Evolutionary conservation across 78 protist genomes (phyloP), one percentile per base, ranked within the genome.

Genomic region (Anaeramoeba flamelloides): DNA sequence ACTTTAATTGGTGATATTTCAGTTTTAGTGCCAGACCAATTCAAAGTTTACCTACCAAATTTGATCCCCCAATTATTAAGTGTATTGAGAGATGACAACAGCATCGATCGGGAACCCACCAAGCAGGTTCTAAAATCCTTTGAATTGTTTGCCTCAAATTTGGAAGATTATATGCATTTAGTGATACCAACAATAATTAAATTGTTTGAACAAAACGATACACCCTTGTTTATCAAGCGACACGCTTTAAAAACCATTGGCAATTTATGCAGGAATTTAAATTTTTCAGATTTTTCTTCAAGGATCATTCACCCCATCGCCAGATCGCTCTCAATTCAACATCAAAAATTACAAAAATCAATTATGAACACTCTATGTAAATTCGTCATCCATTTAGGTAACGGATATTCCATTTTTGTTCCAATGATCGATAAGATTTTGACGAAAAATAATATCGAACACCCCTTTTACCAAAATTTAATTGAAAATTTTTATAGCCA

Each of bases 141-240:
- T 22, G 87, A 86, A 37, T 81, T 64, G 26, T 89, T 94, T 75
- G 97, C 93, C 40, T 36, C 88, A 38, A 85, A 86, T 39, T 81
- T 95, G 26, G 96, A 91, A 38, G 97, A 90, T 65, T 90, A 86
- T 77, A 37, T 90, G 8, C 92, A 92, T 87, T 77, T 91, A 39
- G 92, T 93, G 32, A 84, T 95, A 3, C 96, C 96, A n/a, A 87
- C 93, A 3, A 78, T 94, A 39, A 83, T 81, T 3, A 79, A 81
- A n/a, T 17, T 53, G 8, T 53, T 53, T 17, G 69, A 53, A 17
- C 69, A 53, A 53, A 17, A 26, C 8, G 17, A 53, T 17, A 26
- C 69, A 17, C 69, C 69, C 69, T 26, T 53, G 34, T 8, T 8
- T 17, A 17, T 53, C 34, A 53, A 17, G 17, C 8, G 8, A 26